phyloP scores from a whole-genome alignment of 352 stramenopile species.

The Phytophthora tentaculata region DNA sequence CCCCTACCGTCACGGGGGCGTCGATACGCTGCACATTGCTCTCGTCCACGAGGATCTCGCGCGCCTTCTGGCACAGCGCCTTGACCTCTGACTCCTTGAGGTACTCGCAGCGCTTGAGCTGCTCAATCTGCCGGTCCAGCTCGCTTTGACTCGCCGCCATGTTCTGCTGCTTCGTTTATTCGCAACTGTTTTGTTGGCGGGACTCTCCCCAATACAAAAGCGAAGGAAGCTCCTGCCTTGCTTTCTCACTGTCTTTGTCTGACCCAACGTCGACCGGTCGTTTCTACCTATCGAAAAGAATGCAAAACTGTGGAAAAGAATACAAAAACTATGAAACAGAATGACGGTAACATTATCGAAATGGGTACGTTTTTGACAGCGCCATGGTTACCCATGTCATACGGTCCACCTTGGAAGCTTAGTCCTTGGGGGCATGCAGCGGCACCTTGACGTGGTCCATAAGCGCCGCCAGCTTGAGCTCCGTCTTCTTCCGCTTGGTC shows the following conservation, averaged over 20 bases:
- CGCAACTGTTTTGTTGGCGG: slow-evolving; percentile 25
- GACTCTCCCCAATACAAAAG: slow-evolving; percentile 14
- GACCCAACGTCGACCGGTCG: slow-evolving; percentile 31
- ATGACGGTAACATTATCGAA: slow-evolving; percentile 3
- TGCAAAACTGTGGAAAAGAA: slow-evolving; percentile 17
- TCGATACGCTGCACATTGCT: slow-evolving; percentile 99
- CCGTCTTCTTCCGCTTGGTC: slow-evolving; percentile 69
- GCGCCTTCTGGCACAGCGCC: slow-evolving; percentile 96
- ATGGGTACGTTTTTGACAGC: slow-evolving; percentile 19
- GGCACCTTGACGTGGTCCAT: slow-evolving; percentile 36
- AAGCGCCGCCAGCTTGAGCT: slow-evolving; percentile 62
- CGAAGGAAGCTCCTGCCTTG: slow-evolving; percentile 3
- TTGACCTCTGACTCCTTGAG: slow-evolving; percentile 99
- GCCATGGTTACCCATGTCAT: background rate
- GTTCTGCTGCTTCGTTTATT: slow-evolving; percentile 33
- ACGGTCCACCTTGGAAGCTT: slow-evolving; percentile 2
- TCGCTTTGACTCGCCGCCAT: slow-evolving; percentile 88
- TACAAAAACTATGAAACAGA: slow-evolving; percentile 1
- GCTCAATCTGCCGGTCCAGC: slow-evolving; percentile 88
- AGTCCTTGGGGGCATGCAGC: slow-evolving; percentile 19
- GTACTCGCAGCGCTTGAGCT: slow-evolving; percentile 97
- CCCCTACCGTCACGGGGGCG: slow-evolving; percentile 96
- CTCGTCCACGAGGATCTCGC: slow-evolving; percentile 99
- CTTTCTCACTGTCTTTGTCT: slow-evolving; percentile 24
- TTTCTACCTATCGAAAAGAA: slow-evolving; percentile 20